These are phyloP conservation scores for Truncatella angustata DNA, from an alignment of 2,329 filamentous ascomycete genomes.

Conservation along the genomic window DNA sequence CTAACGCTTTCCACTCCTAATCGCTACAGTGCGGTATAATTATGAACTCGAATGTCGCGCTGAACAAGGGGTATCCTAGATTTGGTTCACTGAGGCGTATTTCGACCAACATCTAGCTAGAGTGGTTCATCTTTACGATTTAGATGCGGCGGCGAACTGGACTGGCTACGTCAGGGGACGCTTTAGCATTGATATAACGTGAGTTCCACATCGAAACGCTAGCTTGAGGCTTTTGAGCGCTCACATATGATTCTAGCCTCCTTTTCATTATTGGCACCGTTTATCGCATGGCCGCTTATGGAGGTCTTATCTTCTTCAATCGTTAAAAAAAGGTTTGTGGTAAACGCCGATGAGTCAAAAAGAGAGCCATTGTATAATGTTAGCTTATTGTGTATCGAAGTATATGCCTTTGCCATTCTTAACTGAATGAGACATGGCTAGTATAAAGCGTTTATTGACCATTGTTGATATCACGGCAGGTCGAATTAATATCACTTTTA, in stretches of 20 bases:
- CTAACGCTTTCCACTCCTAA: neutral
- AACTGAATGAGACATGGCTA: no score
- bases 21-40: neutral
- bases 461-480: no score
- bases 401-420: no score
- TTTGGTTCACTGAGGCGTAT: constrained; percentile 1
- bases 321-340: neutral
- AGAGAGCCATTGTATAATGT: no score
- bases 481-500: no score
- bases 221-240: neutral
- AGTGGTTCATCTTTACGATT: neutral
- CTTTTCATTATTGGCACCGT: neutral
- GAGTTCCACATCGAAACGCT: no score
- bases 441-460: no score
- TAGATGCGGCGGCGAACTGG: neutral
- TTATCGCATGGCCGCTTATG: neutral
- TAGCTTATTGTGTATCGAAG: no score
- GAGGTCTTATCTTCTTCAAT: neutral
- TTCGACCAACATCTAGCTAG: constrained; percentile 1
- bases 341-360: no score
- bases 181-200: neutral
- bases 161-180: constrained; percentile 2
- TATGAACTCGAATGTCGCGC: neutral
- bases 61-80: neutral
- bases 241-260: neutral